These are phyloP conservation scores for Venturia aucupariae DNA, from an alignment of 2,329 filamentous ascomycete species.

Conservation along the genomic window DNA sequence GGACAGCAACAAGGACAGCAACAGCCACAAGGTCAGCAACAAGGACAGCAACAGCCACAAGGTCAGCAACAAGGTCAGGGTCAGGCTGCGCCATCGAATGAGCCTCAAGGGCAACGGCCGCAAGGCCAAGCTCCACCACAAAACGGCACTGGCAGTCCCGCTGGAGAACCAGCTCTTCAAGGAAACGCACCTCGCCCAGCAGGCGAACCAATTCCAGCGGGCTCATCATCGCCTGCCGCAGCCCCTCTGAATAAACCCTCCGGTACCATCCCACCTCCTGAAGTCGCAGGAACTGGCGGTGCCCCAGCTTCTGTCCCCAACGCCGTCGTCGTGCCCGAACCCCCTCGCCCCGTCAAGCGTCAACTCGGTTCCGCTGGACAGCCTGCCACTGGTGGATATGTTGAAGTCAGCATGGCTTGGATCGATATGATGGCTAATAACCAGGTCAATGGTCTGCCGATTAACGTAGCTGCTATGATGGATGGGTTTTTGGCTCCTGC, in stretches of 20 bases:
- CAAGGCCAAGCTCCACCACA: not conserved
- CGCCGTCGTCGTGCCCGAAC: slow-evolving; percentile 16
- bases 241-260: not conserved
- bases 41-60: not conserved
- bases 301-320: slow-evolving; percentile 3
- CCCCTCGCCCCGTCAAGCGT: slow-evolving; percentile 18
- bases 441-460: slow-evolving; percentile 12
- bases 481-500: not conserved
- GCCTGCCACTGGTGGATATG: slow-evolving; percentile 21
- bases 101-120: too few species aligned
- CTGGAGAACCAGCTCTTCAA: not conserved
- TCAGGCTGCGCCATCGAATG: not conserved
- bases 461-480: slow-evolving; percentile 14
- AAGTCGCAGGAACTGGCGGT: not conserved
- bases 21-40: slow-evolving; percentile 15
- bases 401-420: slow-evolving; percentile 27
- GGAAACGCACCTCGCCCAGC: not conserved
- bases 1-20: slow-evolving; percentile 11
- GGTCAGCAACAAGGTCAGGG: not conserved
- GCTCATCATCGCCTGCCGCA: not conserved
- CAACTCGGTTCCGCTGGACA: slow-evolving; percentile 19
- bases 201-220: not conserved
- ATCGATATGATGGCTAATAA: slow-evolving; percentile 25
- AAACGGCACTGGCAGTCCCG: too few species aligned
- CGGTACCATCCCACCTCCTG: not conserved